A percentile compares a stretch with the other conserved stretches of the same genome.
Evolutionary conservation across 2,329 filamentous ascomycete genomes (phyloP).

Genomic region (Pseudogymnoascus verrucosus): DNA sequence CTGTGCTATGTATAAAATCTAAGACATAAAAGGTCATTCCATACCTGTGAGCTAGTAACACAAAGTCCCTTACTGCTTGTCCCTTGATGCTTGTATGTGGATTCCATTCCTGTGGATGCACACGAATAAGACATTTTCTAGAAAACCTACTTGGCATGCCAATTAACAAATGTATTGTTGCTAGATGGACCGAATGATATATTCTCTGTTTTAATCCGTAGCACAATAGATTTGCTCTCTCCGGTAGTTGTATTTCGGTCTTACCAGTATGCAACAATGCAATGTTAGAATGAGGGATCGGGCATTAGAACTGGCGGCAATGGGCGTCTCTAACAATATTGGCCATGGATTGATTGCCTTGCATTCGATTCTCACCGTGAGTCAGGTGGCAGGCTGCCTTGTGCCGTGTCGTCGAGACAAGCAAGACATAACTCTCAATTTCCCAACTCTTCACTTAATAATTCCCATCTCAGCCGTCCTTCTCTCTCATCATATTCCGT

Average conservation of each 20-base stretch:
- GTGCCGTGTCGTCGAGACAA: background rate
- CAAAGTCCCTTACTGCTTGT: no score
- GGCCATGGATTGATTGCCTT: background rate
- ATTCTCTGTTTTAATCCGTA: no score
- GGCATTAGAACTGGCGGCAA: background rate
- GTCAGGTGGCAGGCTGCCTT: background rate
- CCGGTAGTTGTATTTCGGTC: background rate
- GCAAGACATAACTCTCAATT: background rate
- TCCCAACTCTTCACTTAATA: background rate
- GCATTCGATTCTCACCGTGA: background rate
- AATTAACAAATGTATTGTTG: background rate
- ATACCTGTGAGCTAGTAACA: no score
- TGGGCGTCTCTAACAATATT: background rate
- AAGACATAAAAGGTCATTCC: no score
- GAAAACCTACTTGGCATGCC: background rate
- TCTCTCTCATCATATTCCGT: background rate
- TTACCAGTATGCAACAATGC: background rate
- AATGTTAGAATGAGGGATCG: background rate
- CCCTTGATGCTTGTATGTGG: no score
- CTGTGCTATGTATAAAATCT: no score
- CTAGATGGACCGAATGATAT: no score
- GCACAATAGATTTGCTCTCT: background rate
- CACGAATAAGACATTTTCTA: background rate
- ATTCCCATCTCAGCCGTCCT: background rate
- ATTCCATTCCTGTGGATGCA: background rate